Percentiles rank a stretch among this genome's conserved stretches.
Conservation (phyloP, 164 flowering plant genomes). For the Magnolia changhungtana region DNA sequence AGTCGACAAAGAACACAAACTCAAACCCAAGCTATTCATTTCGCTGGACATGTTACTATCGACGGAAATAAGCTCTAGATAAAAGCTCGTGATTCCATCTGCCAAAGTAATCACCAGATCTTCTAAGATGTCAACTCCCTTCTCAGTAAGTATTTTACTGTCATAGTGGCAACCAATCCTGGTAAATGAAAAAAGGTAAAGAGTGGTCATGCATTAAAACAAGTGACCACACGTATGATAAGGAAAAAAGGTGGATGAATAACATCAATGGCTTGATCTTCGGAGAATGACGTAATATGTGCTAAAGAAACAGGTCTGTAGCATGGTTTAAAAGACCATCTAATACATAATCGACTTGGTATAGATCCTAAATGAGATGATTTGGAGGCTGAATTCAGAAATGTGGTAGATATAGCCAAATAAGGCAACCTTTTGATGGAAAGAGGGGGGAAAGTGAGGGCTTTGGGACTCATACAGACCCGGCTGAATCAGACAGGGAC, state of each 20-base stretch:
- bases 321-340: background rate
- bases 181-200: conserved; percentile 16
- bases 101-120: conserved; percentile 85
- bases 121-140: conserved; percentile 74
- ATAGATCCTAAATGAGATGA: too few species aligned
- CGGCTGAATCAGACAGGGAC: too few species aligned
- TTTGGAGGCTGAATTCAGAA: background rate
- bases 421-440: too few species aligned
- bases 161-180: conserved; percentile 59
- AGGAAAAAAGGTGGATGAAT: background rate
- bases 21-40: conserved; percentile 48
- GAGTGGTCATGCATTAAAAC: background rate
- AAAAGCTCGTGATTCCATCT: conserved; percentile 73
- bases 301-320: background rate
- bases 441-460: too few species aligned
- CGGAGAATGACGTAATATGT: background rate
- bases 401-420: background rate
- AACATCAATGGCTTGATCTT: background rate
- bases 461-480: too few species aligned
- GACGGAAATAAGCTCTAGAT: conserved; percentile 88
- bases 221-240: background rate
- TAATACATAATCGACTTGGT: background rate
- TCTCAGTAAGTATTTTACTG: conserved; percentile 39
- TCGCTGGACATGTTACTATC: conserved; percentile 72
- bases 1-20: conserved; percentile 72